These are phyloP conservation scores for Lipomyces sp. DNA, from an alignment of 805 yeast species.

Conservation along the genomic window DNA sequence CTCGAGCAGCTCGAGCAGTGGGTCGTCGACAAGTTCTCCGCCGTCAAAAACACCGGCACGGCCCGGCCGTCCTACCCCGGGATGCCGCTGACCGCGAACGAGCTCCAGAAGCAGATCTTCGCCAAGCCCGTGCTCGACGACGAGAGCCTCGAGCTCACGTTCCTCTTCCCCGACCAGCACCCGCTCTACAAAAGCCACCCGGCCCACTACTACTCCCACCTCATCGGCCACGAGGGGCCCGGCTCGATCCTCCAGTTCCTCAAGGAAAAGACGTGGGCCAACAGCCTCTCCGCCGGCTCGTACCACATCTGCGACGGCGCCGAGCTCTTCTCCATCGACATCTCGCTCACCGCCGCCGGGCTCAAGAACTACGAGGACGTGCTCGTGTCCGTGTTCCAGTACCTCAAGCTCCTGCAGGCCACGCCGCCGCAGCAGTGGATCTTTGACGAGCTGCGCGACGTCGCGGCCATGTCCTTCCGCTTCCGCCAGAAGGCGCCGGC, in stretches of 20 bases:
- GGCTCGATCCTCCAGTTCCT: constrained; percentile 76
- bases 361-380: constrained; percentile 57
- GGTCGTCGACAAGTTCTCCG: constrained; percentile 64
- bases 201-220: constrained; percentile 66
- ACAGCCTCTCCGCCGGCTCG: constrained; percentile 70
- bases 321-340: constrained; percentile 62
- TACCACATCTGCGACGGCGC: constrained; percentile 54
- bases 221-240: constrained; percentile 88
- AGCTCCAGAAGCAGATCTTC: constrained; percentile 45
- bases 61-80: constrained; percentile 42
- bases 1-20: constrained; percentile 67
- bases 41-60: constrained; percentile 53
- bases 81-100: constrained; percentile 49
- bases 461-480: constrained; percentile 67
- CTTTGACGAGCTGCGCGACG: constrained; percentile 68
- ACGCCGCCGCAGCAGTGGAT: constrained; percentile 74
- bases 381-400: constrained; percentile 61
- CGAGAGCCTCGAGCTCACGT: constrained; percentile 62
- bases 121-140: constrained; percentile 83
- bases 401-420: constrained; percentile 56
- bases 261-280: constrained; percentile 75
- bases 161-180: constrained; percentile 72
- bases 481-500: constrained; percentile 77
- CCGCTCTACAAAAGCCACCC: constrained; percentile 68
- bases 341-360: constrained; percentile 77